A percentile compares a stretch with the other conserved stretches of the same genome.
These are phyloP conservation scores for Leptosphaerulina australis DNA, from an alignment of 2,329 filamentous ascomycete species.

Conservation along the genomic window DNA sequence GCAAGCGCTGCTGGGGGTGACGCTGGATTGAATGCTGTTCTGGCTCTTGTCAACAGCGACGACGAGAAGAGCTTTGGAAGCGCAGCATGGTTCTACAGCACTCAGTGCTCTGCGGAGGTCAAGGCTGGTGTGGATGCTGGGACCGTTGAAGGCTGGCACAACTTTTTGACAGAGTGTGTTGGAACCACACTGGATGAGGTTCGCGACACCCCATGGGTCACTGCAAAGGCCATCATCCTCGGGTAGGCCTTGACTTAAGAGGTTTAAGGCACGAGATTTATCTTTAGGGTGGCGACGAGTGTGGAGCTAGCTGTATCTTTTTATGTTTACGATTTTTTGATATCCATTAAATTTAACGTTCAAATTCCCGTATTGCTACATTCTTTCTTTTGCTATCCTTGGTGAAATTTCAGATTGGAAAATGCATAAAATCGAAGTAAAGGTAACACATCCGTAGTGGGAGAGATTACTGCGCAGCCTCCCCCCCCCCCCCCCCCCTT, in stretches of 20 bases:
- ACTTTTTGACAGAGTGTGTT: slow-evolving; percentile 62
- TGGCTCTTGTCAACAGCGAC: slow-evolving; percentile 57
- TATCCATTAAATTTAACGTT: not conserved
- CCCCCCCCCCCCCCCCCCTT: too few species aligned
- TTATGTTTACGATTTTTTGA: not conserved
- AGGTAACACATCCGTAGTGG: too few species aligned
- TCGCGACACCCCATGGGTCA: slow-evolving; percentile 57
- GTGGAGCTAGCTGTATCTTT: slow-evolving; percentile 1
- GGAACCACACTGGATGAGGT: slow-evolving; percentile 54
- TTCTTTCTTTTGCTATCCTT: not conserved
- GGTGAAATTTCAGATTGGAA: not conserved
- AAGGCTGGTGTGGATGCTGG: slow-evolving; percentile 55
- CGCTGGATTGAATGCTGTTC: slow-evolving; percentile 48
- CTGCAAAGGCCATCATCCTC: slow-evolving; percentile 45
- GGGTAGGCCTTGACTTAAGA: not conserved
- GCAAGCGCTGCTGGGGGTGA: slow-evolving; percentile 45
- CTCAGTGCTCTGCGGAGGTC: slow-evolving; percentile 58
- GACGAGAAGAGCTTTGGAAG: slow-evolving; percentile 61
- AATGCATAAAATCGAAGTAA: too few species aligned
- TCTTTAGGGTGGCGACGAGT: not conserved
- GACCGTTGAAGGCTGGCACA: slow-evolving; percentile 57
- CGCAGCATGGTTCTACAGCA: slow-evolving; percentile 66
- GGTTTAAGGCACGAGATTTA: not conserved
- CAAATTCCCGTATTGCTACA: not conserved
- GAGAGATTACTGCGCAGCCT: too few species aligned